A percentile compares a stretch with the other conserved stretches of the same genome.
These are phyloP conservation scores for Salix brachista DNA, from an alignment of 345 rosid genomes.

Conservation along the genomic window DNA sequence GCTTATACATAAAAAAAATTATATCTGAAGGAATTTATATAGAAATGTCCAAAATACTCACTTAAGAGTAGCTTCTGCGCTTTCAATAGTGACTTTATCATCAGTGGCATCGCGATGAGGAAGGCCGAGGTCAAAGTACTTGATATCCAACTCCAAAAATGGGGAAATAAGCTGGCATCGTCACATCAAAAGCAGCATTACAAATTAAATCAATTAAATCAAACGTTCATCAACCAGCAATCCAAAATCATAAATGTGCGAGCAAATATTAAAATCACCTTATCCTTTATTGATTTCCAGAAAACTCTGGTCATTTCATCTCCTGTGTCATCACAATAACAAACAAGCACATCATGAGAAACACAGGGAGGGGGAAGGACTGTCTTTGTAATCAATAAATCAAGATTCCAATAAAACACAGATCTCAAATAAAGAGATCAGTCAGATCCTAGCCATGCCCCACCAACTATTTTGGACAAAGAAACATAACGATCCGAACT, in stretches of 20 bases:
- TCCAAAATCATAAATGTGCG: too few species aligned
- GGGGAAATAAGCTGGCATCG: constrained; percentile 19
- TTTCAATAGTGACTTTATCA: constrained; percentile 20
- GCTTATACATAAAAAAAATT: background rate
- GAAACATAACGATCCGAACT: background rate
- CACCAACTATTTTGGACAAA: background rate
- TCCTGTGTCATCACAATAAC: constrained; percentile 45
- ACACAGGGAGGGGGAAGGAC: background rate
- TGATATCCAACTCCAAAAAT: constrained; percentile 17
- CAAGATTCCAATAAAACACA: background rate
- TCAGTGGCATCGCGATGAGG: constrained; percentile 24
- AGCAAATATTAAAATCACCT: constrained; percentile 43
- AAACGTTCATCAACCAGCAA: background rate
- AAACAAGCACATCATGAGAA: background rate
- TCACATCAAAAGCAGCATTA: background rate
- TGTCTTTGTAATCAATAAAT: background rate
- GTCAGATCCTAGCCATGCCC: constrained; percentile 6
- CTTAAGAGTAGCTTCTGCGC: constrained; percentile 27
- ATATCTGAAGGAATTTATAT: background rate
- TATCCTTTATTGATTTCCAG: constrained; percentile 93
- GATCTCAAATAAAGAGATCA: background rate
- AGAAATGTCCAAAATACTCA: background rate
- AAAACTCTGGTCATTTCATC: constrained; percentile 97
- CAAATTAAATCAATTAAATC: too few species aligned
- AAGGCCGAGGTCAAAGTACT: constrained; percentile 24